Evolutionary conservation across 345 rosid species (phyloP).

Genomic region (Populus deltoides): DNA sequence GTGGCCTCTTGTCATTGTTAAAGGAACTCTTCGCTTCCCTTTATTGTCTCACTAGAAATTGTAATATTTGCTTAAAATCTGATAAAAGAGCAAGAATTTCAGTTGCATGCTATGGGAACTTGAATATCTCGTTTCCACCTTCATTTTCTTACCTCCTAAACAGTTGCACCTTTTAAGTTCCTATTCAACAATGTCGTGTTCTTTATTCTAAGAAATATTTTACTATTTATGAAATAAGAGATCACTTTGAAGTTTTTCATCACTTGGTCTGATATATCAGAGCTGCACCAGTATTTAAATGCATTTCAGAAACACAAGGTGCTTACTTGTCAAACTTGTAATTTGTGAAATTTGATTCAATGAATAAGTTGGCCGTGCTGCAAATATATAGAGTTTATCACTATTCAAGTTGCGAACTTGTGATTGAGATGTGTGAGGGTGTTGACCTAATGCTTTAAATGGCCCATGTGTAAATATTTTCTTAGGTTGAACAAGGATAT

Average conservation of each 20-base stretch:
- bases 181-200: not conserved
- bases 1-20: not conserved
- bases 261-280: not conserved
- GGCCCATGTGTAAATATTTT: no score
- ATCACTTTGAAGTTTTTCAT: not conserved
- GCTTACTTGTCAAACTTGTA: no score
- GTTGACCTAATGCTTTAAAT: no score
- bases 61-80: not conserved
- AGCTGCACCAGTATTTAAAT: not conserved
- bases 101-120: not conserved
- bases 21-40: not conserved
- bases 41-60: not conserved
- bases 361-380: no score
- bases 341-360: no score
- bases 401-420: no score
- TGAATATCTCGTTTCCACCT: not conserved
- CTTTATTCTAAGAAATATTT: not conserved
- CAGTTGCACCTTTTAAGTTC: not conserved
- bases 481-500: no score
- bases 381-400: no score
- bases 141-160: not conserved
- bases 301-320: not conserved
- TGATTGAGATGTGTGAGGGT: no score
- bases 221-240: not conserved
- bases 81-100: not conserved